These are phyloP conservation scores for Sphaerobolus stellatus DNA, from an alignment of 1,284 basidiomycete species.

Conservation along the genomic window DNA sequence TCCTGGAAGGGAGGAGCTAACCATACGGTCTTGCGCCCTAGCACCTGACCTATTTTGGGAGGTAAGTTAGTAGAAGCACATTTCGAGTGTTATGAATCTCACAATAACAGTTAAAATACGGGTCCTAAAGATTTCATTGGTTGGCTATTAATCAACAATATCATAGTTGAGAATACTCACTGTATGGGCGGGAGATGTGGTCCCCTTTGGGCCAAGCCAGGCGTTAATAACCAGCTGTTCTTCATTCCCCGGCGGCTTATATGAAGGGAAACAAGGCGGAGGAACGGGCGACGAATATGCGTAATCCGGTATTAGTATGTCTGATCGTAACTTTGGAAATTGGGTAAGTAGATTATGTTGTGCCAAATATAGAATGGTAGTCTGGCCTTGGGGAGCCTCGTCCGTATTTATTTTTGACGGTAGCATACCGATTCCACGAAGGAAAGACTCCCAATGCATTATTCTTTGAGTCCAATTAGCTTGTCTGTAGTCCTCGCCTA, in stretches of 20 bases:
- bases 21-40: conserved; percentile 91
- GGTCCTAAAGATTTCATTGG: conserved; percentile 65
- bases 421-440: conserved; percentile 29
- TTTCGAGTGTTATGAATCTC: conserved; percentile 20
- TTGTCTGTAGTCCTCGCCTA: conserved; percentile 81
- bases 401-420: conserved; percentile 46
- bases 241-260: conserved; percentile 65
- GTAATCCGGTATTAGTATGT: conserved; percentile 85
- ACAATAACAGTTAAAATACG: conserved; percentile 92
- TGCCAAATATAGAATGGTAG: conserved; percentile 69
- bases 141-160: conserved; percentile 12
- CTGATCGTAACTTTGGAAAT: conserved; percentile 74
- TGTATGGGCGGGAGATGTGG: conserved; percentile 88
- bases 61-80: conserved; percentile 3
- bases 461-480: conserved; percentile 83
- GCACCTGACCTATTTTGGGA: conserved; percentile 75
- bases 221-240: conserved; percentile 77
- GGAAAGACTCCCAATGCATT: conserved; percentile 77
- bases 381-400: conserved; percentile 20
- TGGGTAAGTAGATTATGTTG: conserved; percentile 87
- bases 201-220: conserved; percentile 83
- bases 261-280: conserved; percentile 47
- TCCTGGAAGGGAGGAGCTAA: conserved; percentile 70
- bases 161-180: conserved; percentile 46
- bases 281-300: conserved; percentile 68